Conservation (phyloP, 2,329 filamentous ascomycete genomes). For the Pseudogymnoascus sp. region DNA sequence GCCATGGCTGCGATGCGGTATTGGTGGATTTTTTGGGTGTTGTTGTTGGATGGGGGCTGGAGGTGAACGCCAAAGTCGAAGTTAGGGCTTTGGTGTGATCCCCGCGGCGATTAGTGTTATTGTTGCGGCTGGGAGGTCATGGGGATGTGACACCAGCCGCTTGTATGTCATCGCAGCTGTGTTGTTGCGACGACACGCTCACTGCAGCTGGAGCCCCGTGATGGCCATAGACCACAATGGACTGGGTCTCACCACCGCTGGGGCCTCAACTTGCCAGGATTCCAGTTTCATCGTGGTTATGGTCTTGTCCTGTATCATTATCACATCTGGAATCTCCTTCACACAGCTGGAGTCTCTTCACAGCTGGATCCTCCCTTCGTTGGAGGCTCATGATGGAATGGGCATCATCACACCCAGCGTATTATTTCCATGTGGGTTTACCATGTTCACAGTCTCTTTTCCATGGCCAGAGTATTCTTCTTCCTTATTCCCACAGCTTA, state of each 20-base stretch:
- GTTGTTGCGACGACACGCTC: neutral
- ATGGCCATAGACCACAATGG: neutral
- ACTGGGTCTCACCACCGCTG: neutral
- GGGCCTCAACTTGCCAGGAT: too few species aligned
- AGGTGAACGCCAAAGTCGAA: neutral
- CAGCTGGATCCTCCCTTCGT: too few species aligned
- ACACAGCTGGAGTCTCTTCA: too few species aligned
- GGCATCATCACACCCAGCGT: too few species aligned
- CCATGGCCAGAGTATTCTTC: too few species aligned
- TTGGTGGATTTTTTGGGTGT: neutral
- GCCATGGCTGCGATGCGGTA: neutral
- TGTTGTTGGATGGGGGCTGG: neutral
- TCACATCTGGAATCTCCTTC: neutral
- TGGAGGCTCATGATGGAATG: neutral
- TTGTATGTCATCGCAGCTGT: neutral
- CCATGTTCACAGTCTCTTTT: too few species aligned
- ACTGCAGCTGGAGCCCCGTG: neutral
- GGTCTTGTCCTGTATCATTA: neutral
- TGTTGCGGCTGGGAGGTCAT: neutral
- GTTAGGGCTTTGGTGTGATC: neutral
- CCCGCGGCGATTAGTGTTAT: neutral
- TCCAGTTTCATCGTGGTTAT: neutral
- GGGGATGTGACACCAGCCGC: neutral
- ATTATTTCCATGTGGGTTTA: too few species aligned
- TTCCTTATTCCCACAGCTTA: too few species aligned